Evolutionary conservation across 2,329 filamentous ascomycete species (phyloP).

Genomic region (Fusarium sp.): DNA sequence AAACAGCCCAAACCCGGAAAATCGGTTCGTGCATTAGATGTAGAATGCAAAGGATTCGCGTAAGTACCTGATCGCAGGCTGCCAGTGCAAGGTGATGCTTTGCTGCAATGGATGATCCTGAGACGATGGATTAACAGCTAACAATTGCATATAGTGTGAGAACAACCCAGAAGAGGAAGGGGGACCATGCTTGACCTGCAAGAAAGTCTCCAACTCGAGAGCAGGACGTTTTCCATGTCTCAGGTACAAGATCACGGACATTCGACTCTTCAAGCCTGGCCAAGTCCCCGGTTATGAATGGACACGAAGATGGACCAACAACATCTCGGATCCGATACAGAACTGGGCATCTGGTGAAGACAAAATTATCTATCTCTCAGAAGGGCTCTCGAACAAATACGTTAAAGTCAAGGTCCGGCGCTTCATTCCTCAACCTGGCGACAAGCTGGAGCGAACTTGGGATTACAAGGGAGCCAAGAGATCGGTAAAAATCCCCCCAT

Average conservation of each 20-base stretch:
- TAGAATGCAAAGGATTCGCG: constrained; percentile 74
- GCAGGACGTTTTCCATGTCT: constrained; percentile 70
- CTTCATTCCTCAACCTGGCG: constrained; percentile 70
- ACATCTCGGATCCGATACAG: constrained; percentile 68
- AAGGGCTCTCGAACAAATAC: constrained; percentile 66
- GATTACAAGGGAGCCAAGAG: constrained; percentile 62
- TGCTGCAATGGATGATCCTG: not conserved
- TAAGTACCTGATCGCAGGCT: constrained; percentile 56
- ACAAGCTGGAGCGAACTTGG: constrained; percentile 70
- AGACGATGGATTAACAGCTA: constrained; percentile 5
- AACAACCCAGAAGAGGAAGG: constrained; percentile 63
- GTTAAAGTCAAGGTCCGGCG: constrained; percentile 67
- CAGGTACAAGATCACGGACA: constrained; percentile 73
- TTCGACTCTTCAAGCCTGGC: constrained; percentile 71
- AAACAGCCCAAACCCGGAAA: constrained; percentile 70
- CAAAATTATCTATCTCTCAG: constrained; percentile 66
- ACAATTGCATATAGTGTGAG: constrained; percentile 63
- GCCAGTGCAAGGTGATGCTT: not conserved
- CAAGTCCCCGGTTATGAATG: constrained; percentile 72
- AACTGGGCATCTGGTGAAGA: constrained; percentile 69
- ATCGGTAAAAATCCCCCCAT: constrained; percentile 68
- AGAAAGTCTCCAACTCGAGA: constrained; percentile 65
- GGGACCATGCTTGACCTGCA: constrained; percentile 68
- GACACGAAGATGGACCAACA: constrained; percentile 72
- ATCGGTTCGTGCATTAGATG: constrained; percentile 74